These are phyloP conservation scores for Isabelozyma rhagii DNA, from an alignment of 805 yeast species.

Conservation along the genomic window DNA sequence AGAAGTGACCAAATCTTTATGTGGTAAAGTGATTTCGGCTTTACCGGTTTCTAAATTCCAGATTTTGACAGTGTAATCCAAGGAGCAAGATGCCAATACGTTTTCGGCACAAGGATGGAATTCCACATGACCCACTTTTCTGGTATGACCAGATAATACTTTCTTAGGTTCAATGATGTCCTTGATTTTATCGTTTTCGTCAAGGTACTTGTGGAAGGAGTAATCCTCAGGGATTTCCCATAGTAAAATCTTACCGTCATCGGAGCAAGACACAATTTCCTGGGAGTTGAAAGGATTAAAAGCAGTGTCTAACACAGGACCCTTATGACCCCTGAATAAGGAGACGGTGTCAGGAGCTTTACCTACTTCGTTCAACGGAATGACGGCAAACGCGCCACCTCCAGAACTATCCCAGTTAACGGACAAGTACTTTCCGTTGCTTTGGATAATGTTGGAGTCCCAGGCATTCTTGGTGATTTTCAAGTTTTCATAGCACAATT, in stretches of 20 bases:
- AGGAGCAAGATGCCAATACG: conserved; percentile 84
- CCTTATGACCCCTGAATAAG: conserved; percentile 92
- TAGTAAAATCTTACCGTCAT: conserved; percentile 72
- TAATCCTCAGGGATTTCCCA: conserved; percentile 88
- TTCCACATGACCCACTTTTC: conserved; percentile 89
- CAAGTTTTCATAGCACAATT: conserved; percentile 69
- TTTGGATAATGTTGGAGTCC: conserved; percentile 87
- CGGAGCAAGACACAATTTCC: conserved; percentile 75
- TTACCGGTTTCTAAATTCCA: conserved; percentile 85
- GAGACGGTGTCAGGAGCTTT: conserved; percentile 93
- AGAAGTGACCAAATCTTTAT: conserved; percentile 89
- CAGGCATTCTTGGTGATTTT: conserved; percentile 88
- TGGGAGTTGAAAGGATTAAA: conserved; percentile 87
- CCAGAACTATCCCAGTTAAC: conserved; percentile 94
- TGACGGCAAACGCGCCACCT: conserved; percentile 96
- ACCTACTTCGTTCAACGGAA: conserved; percentile 83
- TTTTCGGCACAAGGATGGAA: conserved; percentile 88
- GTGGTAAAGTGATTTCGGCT: conserved; percentile 69
- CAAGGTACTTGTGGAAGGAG: conserved; percentile 60
- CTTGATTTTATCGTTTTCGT: conserved; percentile 52
- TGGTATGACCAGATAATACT: conserved; percentile 76
- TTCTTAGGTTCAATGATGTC: conserved; percentile 69
- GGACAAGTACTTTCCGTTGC: conserved; percentile 81
- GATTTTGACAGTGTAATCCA: conserved; percentile 85
- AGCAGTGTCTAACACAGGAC: conserved; percentile 91